phyloP scores from a whole-genome alignment of 2,329 filamentous ascomycete genomes.

The Nectriaceae sp. region DNA sequence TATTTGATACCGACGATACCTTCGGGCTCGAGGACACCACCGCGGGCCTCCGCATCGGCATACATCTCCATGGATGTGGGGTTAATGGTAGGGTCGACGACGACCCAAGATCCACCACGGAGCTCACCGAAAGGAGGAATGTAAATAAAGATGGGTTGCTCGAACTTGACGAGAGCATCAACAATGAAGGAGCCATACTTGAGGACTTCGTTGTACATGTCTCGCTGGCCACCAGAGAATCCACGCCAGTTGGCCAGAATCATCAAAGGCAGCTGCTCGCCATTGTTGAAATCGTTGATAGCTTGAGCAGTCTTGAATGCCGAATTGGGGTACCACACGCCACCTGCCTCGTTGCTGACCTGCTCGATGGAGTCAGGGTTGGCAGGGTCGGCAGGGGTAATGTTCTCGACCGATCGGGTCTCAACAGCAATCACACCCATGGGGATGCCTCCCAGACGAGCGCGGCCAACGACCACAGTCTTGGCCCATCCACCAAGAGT shows the following conservation, averaged over 20 bases:
- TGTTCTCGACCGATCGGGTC: conserved; percentile 93
- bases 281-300: conserved; percentile 98
- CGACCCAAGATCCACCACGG: conserved; percentile 98
- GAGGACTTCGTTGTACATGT: conserved; percentile 99
- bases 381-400: conserved; percentile 93
- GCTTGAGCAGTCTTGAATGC: conserved; percentile 99
- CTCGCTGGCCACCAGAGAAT: conserved; percentile 98
- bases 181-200: conserved; percentile 99
- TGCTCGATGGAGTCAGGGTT: conserved; percentile 99
- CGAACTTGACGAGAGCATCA: conserved; percentile 95
- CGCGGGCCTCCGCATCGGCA: conserved; percentile 89
- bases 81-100: conserved; percentile 98
- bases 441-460: conserved; percentile 93
- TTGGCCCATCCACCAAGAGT: conserved; percentile 95
- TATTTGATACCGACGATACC: conserved; percentile 99
- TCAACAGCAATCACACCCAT: conserved; percentile 98
- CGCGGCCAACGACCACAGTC: conserved; percentile 94
- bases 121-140: conserved; percentile 96
- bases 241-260: conserved; percentile 99
- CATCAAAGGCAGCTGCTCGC: conserved; percentile 97
- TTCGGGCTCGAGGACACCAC: conserved; percentile 96
- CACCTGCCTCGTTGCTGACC: conserved; percentile 90
- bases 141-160: conserved; percentile 99
- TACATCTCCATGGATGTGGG: conserved; percentile 99
- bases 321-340: conserved; percentile 99